Conservation (phyloP, 2,329 filamentous ascomycete species). For the Aspergillus sp. region DNA sequence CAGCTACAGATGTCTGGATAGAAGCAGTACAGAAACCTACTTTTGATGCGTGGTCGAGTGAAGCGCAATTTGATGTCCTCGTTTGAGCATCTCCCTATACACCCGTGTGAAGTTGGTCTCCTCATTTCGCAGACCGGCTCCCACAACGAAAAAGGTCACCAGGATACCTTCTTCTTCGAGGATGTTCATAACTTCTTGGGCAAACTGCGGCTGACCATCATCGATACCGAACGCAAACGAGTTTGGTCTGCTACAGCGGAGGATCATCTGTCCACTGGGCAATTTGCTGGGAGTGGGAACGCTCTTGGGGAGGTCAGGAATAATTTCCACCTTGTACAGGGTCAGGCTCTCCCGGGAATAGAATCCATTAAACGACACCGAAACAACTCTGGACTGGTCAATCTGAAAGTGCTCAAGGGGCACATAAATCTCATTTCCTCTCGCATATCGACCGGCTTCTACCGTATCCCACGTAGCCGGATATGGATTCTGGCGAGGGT, state of each 20-base stretch:
- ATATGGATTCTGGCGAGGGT: slow-evolving; percentile 52
- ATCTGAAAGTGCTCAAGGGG: slow-evolving; percentile 64
- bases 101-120: slow-evolving; percentile 59
- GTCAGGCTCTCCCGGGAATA: slow-evolving; percentile 49
- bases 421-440: slow-evolving; percentile 57
- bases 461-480: slow-evolving; percentile 65
- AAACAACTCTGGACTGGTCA: slow-evolving; percentile 51
- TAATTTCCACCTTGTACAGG: slow-evolving; percentile 58
- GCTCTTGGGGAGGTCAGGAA: slow-evolving; percentile 48
- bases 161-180: slow-evolving; percentile 58
- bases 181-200: slow-evolving; percentile 57
- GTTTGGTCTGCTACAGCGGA: slow-evolving; percentile 63
- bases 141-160: slow-evolving; percentile 69
- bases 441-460: slow-evolving; percentile 58
- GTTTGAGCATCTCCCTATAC: slow-evolving; percentile 58
- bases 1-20: background rate
- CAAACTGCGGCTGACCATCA: slow-evolving; percentile 58
- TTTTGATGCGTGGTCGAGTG: slow-evolving; percentile 68
- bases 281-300: slow-evolving; percentile 56
- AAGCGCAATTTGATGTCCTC: slow-evolving; percentile 64
- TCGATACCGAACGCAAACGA: slow-evolving; percentile 70
- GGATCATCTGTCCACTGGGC: slow-evolving; percentile 56
- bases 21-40: slow-evolving; percentile 15
- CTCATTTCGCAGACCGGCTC: slow-evolving; percentile 55
- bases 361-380: slow-evolving; percentile 62